phyloP scores from a whole-genome alignment of 495 filamentous ascomycete species.

The Geopyxis carbonaria region DNA sequence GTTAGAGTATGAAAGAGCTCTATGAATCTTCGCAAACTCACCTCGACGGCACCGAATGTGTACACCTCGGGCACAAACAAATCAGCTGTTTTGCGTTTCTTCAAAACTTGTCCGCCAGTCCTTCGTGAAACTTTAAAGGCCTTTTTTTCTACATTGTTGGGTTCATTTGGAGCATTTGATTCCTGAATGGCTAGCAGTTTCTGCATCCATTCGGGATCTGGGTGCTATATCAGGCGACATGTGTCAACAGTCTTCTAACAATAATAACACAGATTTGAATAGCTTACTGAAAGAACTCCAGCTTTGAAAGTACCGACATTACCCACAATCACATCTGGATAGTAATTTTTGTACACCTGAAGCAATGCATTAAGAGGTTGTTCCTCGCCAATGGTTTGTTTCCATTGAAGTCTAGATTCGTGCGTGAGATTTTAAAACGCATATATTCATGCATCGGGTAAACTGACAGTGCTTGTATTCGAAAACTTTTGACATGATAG shows the following conservation, averaged over 20 bases:
- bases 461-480: constrained; percentile 66
- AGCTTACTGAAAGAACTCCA: constrained; percentile 38
- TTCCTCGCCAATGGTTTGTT: constrained; percentile 49
- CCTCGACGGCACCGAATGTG: constrained; percentile 54
- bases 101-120: constrained; percentile 27
- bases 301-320: constrained; percentile 38
- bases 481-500: constrained; percentile 73
- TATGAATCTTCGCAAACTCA: constrained; percentile 19
- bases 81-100: constrained; percentile 31
- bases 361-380: constrained; percentile 62
- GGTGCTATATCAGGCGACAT: constrained; percentile 30
- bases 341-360: constrained; percentile 72
- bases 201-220: constrained; percentile 59
- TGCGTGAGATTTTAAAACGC: constrained; percentile 7
- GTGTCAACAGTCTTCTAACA: neutral
- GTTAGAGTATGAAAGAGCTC: constrained; percentile 5
- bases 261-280: neutral
- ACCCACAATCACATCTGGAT: constrained; percentile 72
- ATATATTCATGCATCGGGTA: constrained; percentile 18
- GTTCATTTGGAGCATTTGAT: constrained; percentile 30
- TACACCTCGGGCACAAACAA: constrained; percentile 48
- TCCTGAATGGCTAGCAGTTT: constrained; percentile 51
- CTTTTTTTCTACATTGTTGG: constrained; percentile 20
- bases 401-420: constrained; percentile 37
- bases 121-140: constrained; percentile 32